A percentile compares a stretch with the other conserved stretches of the same genome.
These are phyloP conservation scores for Apiotrichum gamsii DNA, from an alignment of 1,284 basidiomycete species.

Conservation along the genomic window DNA sequence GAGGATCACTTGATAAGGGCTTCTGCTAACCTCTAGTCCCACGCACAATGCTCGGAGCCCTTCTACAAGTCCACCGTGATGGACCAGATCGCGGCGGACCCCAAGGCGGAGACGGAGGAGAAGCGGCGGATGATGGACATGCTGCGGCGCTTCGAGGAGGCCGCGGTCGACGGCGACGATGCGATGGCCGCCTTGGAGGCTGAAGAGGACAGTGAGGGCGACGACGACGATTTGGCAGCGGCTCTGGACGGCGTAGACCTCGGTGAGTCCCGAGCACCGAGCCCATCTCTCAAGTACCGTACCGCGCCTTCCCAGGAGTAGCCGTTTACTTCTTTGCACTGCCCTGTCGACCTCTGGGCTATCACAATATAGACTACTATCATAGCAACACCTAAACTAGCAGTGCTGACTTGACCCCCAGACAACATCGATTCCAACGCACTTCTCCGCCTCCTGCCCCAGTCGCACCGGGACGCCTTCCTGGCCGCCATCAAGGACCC, in stretches of 20 bases:
- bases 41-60: constrained; percentile 46
- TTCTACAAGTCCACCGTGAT: constrained; percentile 43
- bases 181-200: constrained; percentile 18
- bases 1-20: too few species aligned
- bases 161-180: constrained; percentile 28
- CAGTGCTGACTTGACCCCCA: constrained; percentile 19
- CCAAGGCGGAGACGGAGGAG: constrained; percentile 31
- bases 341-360: too few species aligned
- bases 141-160: constrained; percentile 42
- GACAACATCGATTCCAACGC: constrained; percentile 42
- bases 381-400: too few species aligned
- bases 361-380: too few species aligned
- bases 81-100: constrained; percentile 33
- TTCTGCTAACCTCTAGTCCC: too few species aligned
- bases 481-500: constrained; percentile 36
- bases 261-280: constrained; percentile 37
- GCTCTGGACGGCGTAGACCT: constrained; percentile 36
- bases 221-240: constrained; percentile 23
- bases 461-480: constrained; percentile 39
- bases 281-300: too few species aligned
- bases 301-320: too few species aligned
- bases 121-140: constrained; percentile 45
- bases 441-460: constrained; percentile 41
- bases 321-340: too few species aligned
- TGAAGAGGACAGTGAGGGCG: constrained; percentile 28